A percentile compares a stretch with the other conserved stretches of the same genome.
phyloP scores from a whole-genome alignment of 495 filamentous ascomycete species.

The Lepidopterella palustris region DNA sequence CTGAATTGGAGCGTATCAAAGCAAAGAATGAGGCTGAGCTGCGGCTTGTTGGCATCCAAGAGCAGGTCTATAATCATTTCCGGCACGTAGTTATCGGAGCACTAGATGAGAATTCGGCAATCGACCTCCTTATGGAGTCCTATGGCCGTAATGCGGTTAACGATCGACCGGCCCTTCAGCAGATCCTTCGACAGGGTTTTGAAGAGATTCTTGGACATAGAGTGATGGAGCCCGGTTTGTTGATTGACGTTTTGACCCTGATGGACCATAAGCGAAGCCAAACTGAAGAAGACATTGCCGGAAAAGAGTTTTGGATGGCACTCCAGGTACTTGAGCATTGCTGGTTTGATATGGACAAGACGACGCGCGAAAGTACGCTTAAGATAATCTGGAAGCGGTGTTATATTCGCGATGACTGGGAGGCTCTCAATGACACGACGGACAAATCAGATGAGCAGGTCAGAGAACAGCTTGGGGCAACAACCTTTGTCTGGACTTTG shows the following conservation, averaged over 20 bases:
- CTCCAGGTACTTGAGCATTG: constrained; percentile 57
- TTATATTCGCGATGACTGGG: constrained; percentile 73
- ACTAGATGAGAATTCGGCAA: constrained; percentile 69
- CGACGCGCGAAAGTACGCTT: constrained; percentile 50
- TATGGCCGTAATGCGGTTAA: constrained; percentile 52
- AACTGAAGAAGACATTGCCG: constrained; percentile 30
- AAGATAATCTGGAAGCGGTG: constrained; percentile 80
- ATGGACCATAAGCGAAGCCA: constrained; percentile 38
- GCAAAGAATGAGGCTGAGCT: constrained; percentile 45
- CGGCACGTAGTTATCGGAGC: constrained; percentile 53
- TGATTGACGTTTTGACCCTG: constrained; percentile 80
- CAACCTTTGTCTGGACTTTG: constrained; percentile 46
- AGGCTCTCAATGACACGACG: constrained; percentile 49
- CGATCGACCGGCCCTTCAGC: constrained; percentile 55
- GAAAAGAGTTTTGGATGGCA: constrained; percentile 57
- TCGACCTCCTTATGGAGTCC: constrained; percentile 64
- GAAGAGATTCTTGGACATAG: constrained; percentile 59
- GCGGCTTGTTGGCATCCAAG: constrained; percentile 64
- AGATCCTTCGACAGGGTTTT: constrained; percentile 60
- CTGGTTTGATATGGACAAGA: constrained; percentile 43
- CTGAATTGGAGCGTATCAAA: constrained; percentile 13
- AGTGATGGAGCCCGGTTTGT: constrained; percentile 55
- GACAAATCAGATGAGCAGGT: constrained; percentile 46
- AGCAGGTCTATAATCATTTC: constrained; percentile 58
- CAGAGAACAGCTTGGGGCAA: constrained; percentile 41